Conservation (phyloP, 202 grass and related monocot species). For the Saccharum hybrid region DNA sequence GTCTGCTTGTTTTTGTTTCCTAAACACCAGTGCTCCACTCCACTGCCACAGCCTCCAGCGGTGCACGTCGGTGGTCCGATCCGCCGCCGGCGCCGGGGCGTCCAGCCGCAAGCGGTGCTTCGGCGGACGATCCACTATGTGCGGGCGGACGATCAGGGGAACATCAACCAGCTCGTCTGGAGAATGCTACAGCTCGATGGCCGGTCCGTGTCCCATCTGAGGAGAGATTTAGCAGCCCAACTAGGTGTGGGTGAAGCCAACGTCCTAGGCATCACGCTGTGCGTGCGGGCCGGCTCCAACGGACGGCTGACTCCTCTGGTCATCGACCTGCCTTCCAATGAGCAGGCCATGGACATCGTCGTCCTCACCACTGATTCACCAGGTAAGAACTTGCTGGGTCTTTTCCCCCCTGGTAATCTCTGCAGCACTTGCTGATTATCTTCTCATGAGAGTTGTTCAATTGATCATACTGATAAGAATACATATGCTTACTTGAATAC, state of each 20-base stretch:
- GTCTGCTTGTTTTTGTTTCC: not conserved
- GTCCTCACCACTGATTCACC: not conserved
- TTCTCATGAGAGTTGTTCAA: not conserved
- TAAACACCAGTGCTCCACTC: not conserved
- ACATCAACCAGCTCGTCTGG: not conserved
- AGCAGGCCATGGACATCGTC: not conserved
- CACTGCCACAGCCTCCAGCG: not conserved
- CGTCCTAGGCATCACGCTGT: not conserved
- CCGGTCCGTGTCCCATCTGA: not conserved
- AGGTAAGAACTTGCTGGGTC: not conserved
- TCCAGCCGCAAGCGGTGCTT: not conserved
- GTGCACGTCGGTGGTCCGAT: not conserved
- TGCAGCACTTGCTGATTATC: no score
- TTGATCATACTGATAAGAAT: not conserved
- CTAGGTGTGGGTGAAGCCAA: not conserved
- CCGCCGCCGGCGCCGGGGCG: not conserved
- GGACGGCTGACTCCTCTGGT: slow-evolving; percentile 8
- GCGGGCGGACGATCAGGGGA: not conserved
- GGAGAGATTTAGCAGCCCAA: not conserved
- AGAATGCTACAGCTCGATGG: not conserved
- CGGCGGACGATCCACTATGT: not conserved
- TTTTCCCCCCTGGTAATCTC: not conserved
- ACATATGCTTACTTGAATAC: not conserved
- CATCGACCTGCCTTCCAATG: not conserved
- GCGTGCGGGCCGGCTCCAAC: not conserved